phyloP scores from a whole-genome alignment of 768 basidiomycete genomes.

The Tremella mesenterica region DNA sequence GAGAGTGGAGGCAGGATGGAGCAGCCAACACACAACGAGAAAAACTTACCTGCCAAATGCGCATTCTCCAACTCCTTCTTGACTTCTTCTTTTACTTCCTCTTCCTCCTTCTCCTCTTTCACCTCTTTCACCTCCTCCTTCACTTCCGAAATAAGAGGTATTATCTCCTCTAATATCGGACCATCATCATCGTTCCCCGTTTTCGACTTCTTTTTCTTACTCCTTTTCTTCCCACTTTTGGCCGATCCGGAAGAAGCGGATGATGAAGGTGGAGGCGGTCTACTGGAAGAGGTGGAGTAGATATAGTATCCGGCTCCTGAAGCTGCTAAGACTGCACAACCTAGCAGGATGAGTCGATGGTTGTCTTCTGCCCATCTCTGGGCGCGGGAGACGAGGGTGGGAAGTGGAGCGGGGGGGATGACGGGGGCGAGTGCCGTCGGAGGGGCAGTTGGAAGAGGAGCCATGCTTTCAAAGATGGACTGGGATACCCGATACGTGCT shows the following conservation, averaged over 20 bases:
- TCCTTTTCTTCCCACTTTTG: conserved; percentile 37
- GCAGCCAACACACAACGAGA: no score
- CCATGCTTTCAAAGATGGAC: conserved; percentile 5
- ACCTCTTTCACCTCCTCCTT: conserved; percentile 9
- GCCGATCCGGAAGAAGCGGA: conserved; percentile 37
- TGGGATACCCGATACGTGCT: no score
- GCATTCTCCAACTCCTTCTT: conserved; percentile 5
- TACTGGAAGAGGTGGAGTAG: conserved; percentile 35
- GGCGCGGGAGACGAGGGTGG: conserved; percentile 21
- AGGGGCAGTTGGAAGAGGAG: conserved; percentile 6
- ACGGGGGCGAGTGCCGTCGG: conserved; percentile 7
- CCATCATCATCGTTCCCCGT: conserved; percentile 53
- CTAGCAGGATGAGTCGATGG: conserved; percentile 64
- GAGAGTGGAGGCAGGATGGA: no score
- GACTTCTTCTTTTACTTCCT: conserved; percentile 12
- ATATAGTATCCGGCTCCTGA: conserved; percentile 68
- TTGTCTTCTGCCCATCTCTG: conserved; percentile 52
- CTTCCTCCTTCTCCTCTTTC: conserved; percentile 11
- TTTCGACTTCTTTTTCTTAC: conserved; percentile 53
- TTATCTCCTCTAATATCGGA: conserved; percentile 67
- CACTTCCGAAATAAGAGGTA: conserved; percentile 1
- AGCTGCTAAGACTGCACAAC: conserved; percentile 59
- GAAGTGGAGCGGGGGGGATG: conserved; percentile 6
- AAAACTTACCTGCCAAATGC: conserved; percentile 24
- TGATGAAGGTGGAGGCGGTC: conserved; percentile 31